A percentile compares a stretch with the other conserved stretches of the same genome.
phyloP scores from a whole-genome alignment of 345 rosid species.

The Camelina laxa region DNA sequence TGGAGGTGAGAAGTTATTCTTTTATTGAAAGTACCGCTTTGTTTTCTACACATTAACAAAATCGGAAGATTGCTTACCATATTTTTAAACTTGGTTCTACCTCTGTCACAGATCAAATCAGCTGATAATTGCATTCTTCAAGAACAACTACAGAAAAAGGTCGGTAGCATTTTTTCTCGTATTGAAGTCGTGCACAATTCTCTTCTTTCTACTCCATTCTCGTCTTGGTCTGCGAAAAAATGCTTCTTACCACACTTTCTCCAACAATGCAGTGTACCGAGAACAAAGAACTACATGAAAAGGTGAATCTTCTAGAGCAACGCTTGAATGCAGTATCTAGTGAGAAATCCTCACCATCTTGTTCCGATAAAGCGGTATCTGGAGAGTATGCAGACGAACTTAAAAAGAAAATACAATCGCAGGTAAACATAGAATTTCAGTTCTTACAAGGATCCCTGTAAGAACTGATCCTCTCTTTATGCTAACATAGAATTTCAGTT shows the following conservation, averaged over 20 bases:
- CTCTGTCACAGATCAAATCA: slow-evolving; percentile 75
- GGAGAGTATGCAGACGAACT: slow-evolving; percentile 67
- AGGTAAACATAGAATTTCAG: slow-evolving; percentile 54
- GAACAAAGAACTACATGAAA: slow-evolving; percentile 83
- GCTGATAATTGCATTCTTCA: slow-evolving; percentile 98
- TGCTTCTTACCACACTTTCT: slow-evolving; percentile 23
- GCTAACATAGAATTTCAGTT: slow-evolving; percentile 15
- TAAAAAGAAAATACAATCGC: slow-evolving; percentile 77
- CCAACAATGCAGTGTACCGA: slow-evolving; percentile 66
- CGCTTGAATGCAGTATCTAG: slow-evolving; percentile 58
- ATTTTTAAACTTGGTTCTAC: slow-evolving; percentile 39
- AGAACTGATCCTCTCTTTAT: background rate
- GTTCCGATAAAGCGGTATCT: slow-evolving; percentile 50
- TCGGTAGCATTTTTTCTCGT: slow-evolving; percentile 34
- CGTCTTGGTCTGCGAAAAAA: slow-evolving; percentile 5
- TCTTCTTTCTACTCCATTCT: slow-evolving; percentile 1
- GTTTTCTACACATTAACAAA: slow-evolving; percentile 18
- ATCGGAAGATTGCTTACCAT: slow-evolving; percentile 14
- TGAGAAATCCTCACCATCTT: slow-evolving; percentile 51
- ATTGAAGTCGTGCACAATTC: background rate
- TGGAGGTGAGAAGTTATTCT: slow-evolving; percentile 64
- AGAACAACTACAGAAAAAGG: slow-evolving; percentile 96
- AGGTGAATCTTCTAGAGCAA: slow-evolving; percentile 71
- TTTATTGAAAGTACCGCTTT: background rate
- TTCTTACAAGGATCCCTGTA: slow-evolving; percentile 8